Conservation (phyloP, 768 basidiomycete species). For the Auriscalpium microsporum region DNA sequence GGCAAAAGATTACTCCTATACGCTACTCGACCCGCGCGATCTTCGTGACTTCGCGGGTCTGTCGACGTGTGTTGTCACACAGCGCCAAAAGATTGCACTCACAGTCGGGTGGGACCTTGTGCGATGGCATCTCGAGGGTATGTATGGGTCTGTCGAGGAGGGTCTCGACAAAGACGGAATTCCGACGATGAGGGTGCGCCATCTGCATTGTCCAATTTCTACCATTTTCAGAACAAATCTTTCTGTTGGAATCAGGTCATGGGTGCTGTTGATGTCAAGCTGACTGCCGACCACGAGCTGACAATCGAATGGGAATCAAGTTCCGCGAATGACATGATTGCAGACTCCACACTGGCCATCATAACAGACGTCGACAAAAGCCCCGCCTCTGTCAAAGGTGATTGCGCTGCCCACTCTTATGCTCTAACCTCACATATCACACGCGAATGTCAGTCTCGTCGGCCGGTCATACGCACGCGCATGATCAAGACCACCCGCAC, state of each 20-base stretch:
- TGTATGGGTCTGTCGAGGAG: slow-evolving; percentile 48
- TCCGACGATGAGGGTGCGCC: slow-evolving; percentile 52
- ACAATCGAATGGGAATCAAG: slow-evolving; percentile 94
- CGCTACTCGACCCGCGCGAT: slow-evolving; percentile 89
- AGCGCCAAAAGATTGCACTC: slow-evolving; percentile 75
- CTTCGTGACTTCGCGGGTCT: slow-evolving; percentile 91
- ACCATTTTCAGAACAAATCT: neutral
- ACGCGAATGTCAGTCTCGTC: slow-evolving; percentile 27
- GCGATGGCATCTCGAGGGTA: slow-evolving; percentile 93
- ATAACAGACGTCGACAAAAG: slow-evolving; percentile 91
- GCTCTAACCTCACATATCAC: neutral
- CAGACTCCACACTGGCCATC: slow-evolving; percentile 87
- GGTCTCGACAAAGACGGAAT: slow-evolving; percentile 36
- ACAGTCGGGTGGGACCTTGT: slow-evolving; percentile 90
- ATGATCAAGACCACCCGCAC: slow-evolving; percentile 57
- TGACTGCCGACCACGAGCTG: slow-evolving; percentile 67
- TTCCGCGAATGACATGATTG: slow-evolving; percentile 97
- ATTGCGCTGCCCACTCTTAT: slow-evolving; percentile 22
- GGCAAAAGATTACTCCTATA: slow-evolving; percentile 96
- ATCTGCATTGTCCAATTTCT: slow-evolving; percentile 3
- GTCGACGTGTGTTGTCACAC: slow-evolving; percentile 82
- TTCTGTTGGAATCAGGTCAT: slow-evolving; percentile 52
- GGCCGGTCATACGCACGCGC: slow-evolving; percentile 23
- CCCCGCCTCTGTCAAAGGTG: slow-evolving; percentile 92
- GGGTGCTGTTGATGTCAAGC: slow-evolving; percentile 83